Evolutionary conservation across 129 eudicot genomes (phyloP), one percentile per base, ranked within the genome.

Genomic region (Chrysanthemum lavandulifolium): DNA sequence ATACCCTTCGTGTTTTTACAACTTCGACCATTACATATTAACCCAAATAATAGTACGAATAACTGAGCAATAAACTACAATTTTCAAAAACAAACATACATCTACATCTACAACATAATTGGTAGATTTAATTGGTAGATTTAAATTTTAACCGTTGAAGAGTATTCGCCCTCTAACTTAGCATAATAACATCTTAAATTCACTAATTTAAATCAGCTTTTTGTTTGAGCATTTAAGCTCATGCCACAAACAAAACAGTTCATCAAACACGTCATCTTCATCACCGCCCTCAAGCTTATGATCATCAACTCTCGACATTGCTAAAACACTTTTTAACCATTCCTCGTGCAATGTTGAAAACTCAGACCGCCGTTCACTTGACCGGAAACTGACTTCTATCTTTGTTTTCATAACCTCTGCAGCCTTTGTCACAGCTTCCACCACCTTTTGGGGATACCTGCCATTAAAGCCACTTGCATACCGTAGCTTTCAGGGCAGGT

Each of bases 401-500:
- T 51, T 81, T 6, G 73, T 76, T 68, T 94, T 88, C 98, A 90
- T 86, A 16, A 77, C 82, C 45, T 88, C 80, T 7, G 83, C 96
- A 12, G 97, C 97, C 63, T 69, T 73, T 15, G 85, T 74, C 16
- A 97, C 97, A 11, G 86, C 84, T 73, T 86, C 87, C 60, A 94
- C 87, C 60, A 94, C 94, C 66, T 60, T 61, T 68, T 71, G 14
- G 97, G 55, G 21, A 94, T 82, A 29, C 97, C 97, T 4, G 99
- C 97, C 95, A 88, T 90, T 51, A 65, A 77, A 1, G 99, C 99
- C 77, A 94, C 92, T 68, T 90, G 97, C 93, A 94, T 86, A 14
- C 99, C 97, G 45, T 94, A 94, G 86, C 99, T 94, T 72, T 86
- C 89, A 0, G 96, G 97, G 82, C 97, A 94, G 40, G 94, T 93